A percentile compares a stretch with the other conserved stretches of the same genome.
phyloP scores from a whole-genome alignment of 805 yeast genomes.

The Candida coquimbonensis region DNA sequence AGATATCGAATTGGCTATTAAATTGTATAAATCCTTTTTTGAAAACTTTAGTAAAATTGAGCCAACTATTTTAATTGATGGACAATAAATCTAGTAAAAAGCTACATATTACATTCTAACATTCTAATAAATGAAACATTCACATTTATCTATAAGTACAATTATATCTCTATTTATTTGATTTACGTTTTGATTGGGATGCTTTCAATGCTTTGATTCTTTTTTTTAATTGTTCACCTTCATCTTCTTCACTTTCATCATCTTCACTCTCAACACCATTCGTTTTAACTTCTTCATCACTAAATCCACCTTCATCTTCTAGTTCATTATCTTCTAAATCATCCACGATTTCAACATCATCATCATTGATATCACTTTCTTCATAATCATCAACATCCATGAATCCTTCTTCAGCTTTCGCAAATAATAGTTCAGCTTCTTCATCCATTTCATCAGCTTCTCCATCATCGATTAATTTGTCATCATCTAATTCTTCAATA shows the following conservation, averaged over 20 bases:
- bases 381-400: conserved; percentile 18
- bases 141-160: not conserved
- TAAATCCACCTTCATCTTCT: conserved; percentile 27
- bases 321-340: conserved; percentile 22
- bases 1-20: conserved; percentile 60
- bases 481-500: conserved; percentile 55
- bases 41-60: conserved; percentile 37
- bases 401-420: conserved; percentile 23
- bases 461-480: conserved; percentile 5
- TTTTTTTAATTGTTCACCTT: conserved; percentile 19
- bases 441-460: conserved; percentile 30
- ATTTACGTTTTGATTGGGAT: conserved; percentile 18
- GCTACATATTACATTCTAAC: not conserved
- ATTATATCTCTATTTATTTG: conserved; percentile 1
- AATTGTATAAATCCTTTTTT: conserved; percentile 58
- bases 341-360: conserved; percentile 12
- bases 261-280: conserved; percentile 18
- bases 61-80: conserved; percentile 34
- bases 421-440: conserved; percentile 28
- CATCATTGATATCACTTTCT: conserved; percentile 23
- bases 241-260: conserved; percentile 22
- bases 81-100: conserved; percentile 3
- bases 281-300: conserved; percentile 23
- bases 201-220: conserved; percentile 17
- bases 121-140: not conserved